These are phyloP conservation scores for Suillus subluteus DNA, from an alignment of 768 basidiomycete genomes.

Conservation along the genomic window DNA sequence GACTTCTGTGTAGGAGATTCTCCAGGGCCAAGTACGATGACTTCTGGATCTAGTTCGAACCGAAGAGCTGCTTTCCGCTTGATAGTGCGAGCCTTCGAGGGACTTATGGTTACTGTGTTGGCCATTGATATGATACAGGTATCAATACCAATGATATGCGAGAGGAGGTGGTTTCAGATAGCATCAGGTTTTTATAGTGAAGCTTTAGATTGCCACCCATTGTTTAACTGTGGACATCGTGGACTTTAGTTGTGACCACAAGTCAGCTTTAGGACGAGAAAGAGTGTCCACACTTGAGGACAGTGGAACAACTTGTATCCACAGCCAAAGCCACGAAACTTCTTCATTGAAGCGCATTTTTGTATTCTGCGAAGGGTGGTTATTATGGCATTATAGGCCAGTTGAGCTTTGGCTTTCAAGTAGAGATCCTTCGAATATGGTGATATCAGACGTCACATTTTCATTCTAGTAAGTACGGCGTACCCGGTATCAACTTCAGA, in stretches of 20 bases:
- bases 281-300: background rate
- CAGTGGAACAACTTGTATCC: background rate
- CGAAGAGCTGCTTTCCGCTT: background rate
- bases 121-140: background rate
- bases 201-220: background rate
- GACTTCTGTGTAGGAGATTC: slow-evolving; percentile 18
- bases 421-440: background rate
- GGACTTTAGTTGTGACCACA: background rate
- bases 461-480: slow-evolving; percentile 1
- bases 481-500: background rate
- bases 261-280: background rate
- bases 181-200: background rate
- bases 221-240: background rate
- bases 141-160: too few species aligned
- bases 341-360: background rate
- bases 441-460: background rate
- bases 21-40: slow-evolving; percentile 2
- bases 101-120: background rate
- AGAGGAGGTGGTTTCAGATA: too few species aligned
- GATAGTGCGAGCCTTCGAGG: background rate
- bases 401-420: background rate
- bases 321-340: background rate
- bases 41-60: background rate
- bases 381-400: background rate
- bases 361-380: too few species aligned